Base-by-base conservation (phyloP, 805 yeast genomes). In the Wickerhamiella parazyma region DNA sequence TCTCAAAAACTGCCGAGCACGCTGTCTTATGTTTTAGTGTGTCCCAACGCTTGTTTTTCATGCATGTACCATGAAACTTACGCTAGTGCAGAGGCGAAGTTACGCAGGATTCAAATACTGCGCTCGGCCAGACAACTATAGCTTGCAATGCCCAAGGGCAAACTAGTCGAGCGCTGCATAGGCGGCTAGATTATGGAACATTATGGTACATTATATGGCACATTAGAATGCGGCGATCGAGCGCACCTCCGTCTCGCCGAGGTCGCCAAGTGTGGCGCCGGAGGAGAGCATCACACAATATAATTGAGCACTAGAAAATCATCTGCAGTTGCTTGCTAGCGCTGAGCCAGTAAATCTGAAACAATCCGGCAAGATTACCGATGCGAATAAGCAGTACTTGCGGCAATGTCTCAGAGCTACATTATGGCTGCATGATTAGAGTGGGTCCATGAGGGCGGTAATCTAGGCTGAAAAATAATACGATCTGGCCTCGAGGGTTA, bases 21-120 rank as follows among this genome's bases (percentile, higher is more conserved):
- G 39, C 39, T 36, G 39, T 36, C 39, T 36, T 36, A 36, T 24
- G 39, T 36, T 36, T 36, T 14, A 24, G 41, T 38, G 35, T 20
- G 33, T 28, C 31, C 31, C n/a, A 28, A 33, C 29, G 35, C 41
- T 28, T 28, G 41, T 38, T 28, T 38, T 28, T 33, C 35, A 28
- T 38, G 41, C 41, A 38, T 38, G 41, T 38, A 38, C 41, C 41
- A 38, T 38, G 29, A 26, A 38, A 38, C 28, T 28, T 22, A 18
- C 41, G 29, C 35, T 38, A 19, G n/a, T 38, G 29, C 29, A 38
- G 16, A 28, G 29, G 25, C 41, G 17, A 22, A 17, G 29, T 38
- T 20, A 26, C 34, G 29, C 34, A 14, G 11, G 35, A 33, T 28
- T 19, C 17, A 38, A 38, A 38, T 28, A 16, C n/a, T 26, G n/a